Base-by-base conservation (phyloP, 2,329 filamentous ascomycete genomes). In the Chalaropsis thielavioides region DNA sequence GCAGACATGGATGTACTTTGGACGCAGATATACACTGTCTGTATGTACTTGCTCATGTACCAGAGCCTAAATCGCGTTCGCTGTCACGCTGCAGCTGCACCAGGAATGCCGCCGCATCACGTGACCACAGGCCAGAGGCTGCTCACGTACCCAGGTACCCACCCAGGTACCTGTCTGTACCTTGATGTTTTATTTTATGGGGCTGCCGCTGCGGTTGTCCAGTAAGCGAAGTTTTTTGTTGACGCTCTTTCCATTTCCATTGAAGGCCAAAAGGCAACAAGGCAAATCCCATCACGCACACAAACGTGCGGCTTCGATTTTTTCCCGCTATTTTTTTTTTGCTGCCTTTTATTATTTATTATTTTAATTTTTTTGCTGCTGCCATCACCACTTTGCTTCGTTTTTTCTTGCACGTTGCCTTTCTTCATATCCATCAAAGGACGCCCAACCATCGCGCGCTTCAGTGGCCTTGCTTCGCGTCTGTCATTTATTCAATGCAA, bases 161-260 rank as follows among this genome's bases (percentile, higher is more conserved):
- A 13, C n/a, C n/a, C n/a, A n/a, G n/a, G n/a, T n/a, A n/a, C n/a
- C n/a, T n/a, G n/a, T n/a, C n/a, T 4, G 51, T 35, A 35, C 51
- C 27, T 56, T 56, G 17, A 13, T 8, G 10, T 1, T 35, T 51
- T n/a, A n/a, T 66, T 66, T 63, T 59, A 13, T 63, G 64, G 64
- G 64, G 49, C 61, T 3, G 15, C n/a, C 13, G 27, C 38, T 19
- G 61, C 64, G 51, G 64, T 60, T 60, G 60, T 44, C 61, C 54
- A 66, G 64, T 66, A 63, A 63, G 61, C 61, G 64, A 63, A 58
- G 59, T 63, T 61, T 62, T 66, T 63, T 66, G 64, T 66, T 66
- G 64, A 66, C 41, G 61, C 27, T 51, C 64, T 56, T 66, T 51
- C 40, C 40, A 44, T 56, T 49, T 67, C 64, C 63, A 62, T 67